Evolutionary conservation across 257 asterid genomes (phyloP), one percentile per base, ranked within the genome.

Genomic region (Anisodus acutangulus): DNA sequence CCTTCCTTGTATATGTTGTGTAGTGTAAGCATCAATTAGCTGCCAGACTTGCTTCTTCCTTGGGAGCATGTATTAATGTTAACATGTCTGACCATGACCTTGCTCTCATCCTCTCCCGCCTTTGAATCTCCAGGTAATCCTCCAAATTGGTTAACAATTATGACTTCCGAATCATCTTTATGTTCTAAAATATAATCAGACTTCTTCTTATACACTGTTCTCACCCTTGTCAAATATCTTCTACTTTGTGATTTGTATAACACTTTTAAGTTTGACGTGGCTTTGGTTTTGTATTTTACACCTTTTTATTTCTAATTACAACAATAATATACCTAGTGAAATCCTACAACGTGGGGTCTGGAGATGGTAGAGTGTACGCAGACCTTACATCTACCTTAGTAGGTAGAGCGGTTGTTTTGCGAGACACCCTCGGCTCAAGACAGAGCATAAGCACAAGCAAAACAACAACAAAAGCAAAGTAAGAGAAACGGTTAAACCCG

Each of bases 11-110:
- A 41, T 41, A 3, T 51, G 22, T 85, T 43, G 74, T 62, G 87
- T 90, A 95, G 98, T 93, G 99, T 87, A 95, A 97, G 90, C 99
- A 97, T 90, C 99, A 97, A 87, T 62, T 97, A 72, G 99, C 99
- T 84, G 99, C 98, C 79, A 90, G 97, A 81, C 92, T 97, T 35
- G 97, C 99, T 12, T 91, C 92, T 67, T 88, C 98, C 6, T 82
- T 91, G 11, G 98, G 93, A 85, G 87, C 88, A 1, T 95, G 93
- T 89, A 2, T 89, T 37, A 91, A 93, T 13, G 86, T 89, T 62
- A 76, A 85, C 89, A 93, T 97, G 74, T 88, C 98, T 45, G 98
- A 97, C 84, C 95, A 93, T 85, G 97, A 94, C 79, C 88, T 97
- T 16, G 98, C 99, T 16, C 54, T 90, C 68, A 87, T 93, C 10